Conservation (phyloP, 495 filamentous ascomycete genomes). For the Aspergillus funiculosus region DNA sequence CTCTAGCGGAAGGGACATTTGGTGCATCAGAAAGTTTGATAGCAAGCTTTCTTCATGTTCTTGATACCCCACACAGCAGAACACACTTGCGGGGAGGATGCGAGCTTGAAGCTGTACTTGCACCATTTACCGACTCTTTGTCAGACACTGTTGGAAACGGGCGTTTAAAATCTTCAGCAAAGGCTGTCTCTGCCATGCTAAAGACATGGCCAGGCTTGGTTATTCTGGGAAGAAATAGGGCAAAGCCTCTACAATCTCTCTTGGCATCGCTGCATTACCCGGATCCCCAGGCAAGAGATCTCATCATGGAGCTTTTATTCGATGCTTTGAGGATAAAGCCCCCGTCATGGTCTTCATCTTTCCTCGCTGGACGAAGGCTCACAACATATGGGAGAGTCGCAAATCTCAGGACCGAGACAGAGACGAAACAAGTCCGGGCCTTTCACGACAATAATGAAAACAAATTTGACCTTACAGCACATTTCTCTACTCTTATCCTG, state of each 20-base stretch:
- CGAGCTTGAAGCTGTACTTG: slow-evolving; percentile 73
- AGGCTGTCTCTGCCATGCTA: slow-evolving; percentile 77
- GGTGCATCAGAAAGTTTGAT: slow-evolving; percentile 83
- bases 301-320: slow-evolving; percentile 80
- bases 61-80: slow-evolving; percentile 77
- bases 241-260: slow-evolving; percentile 75
- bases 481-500: slow-evolving; percentile 86
- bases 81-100: slow-evolving; percentile 75
- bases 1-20: slow-evolving; percentile 84
- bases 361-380: slow-evolving; percentile 83
- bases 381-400: slow-evolving; percentile 92
- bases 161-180: slow-evolving; percentile 75
- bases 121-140: slow-evolving; percentile 81
- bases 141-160: slow-evolving; percentile 61
- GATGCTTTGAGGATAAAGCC: slow-evolving; percentile 89
- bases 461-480: slow-evolving; percentile 79
- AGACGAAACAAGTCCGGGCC: slow-evolving; percentile 34
- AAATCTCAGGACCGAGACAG: slow-evolving; percentile 67
- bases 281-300: slow-evolving; percentile 56
- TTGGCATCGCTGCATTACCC: slow-evolving; percentile 72
- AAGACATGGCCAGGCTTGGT: slow-evolving; percentile 91
- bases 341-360: slow-evolving; percentile 93
- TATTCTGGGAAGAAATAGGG: slow-evolving; percentile 76
- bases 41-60: slow-evolving; percentile 75
- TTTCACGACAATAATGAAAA: slow-evolving; percentile 57